Conservation (phyloP, 1,139 yeast genomes). For the Martiniozyma asiatica region DNA sequence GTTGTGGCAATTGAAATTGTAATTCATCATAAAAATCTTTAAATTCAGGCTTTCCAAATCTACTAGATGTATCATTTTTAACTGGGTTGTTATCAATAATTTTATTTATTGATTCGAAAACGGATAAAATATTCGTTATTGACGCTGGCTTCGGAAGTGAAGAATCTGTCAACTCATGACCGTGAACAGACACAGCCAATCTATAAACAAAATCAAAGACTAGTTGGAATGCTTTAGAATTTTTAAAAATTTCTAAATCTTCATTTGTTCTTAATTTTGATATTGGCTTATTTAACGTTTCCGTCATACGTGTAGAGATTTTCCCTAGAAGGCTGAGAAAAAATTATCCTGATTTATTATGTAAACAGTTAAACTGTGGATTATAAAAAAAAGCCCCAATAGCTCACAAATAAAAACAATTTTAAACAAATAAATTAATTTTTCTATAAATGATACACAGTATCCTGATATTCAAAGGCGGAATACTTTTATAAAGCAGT, state of each 20-base stretch:
- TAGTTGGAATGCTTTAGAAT: slow-evolving; percentile 36
- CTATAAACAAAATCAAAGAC: slow-evolving; percentile 43
- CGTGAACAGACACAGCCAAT: slow-evolving; percentile 59
- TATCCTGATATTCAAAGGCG: too few species aligned
- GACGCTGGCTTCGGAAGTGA: slow-evolving; percentile 22
- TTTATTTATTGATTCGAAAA: slow-evolving; percentile 34
- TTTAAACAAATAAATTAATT: too few species aligned
- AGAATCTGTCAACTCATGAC: slow-evolving; percentile 41
- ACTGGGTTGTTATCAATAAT: slow-evolving; percentile 57
- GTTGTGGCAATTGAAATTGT: slow-evolving; percentile 22
- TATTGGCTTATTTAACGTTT: slow-evolving; percentile 24
- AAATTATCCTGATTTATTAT: too few species aligned
- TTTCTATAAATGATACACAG: background rate
- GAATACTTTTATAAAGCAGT: too few species aligned
- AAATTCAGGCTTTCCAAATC: slow-evolving; percentile 90
- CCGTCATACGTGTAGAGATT: too few species aligned
- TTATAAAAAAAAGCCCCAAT: too few species aligned
- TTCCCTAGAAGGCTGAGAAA: too few species aligned
- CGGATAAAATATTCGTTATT: slow-evolving; percentile 24
- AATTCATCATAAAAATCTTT: slow-evolving; percentile 74
- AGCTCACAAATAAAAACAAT: too few species aligned
- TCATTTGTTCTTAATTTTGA: slow-evolving; percentile 45
- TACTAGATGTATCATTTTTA: slow-evolving; percentile 46
- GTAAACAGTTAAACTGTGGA: too few species aligned
- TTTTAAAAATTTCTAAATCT: slow-evolving; percentile 57